A percentile compares a stretch with the other conserved stretches of the same genome.
Conservation (phyloP, 345 rosid species). For the Populus alba region DNA sequence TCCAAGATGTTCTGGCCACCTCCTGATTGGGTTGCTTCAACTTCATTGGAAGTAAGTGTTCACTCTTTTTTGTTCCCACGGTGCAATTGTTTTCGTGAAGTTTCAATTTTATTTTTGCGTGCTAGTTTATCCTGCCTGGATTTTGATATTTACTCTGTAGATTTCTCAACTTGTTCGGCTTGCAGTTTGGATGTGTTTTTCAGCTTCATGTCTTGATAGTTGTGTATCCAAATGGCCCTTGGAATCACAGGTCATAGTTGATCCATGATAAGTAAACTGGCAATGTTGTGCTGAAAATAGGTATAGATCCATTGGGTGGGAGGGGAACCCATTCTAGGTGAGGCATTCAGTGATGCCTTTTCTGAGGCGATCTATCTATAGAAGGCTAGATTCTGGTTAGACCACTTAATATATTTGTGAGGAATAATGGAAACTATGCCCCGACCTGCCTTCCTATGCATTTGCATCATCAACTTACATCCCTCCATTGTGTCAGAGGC, state of each 20-base stretch:
- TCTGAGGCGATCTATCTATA: neutral
- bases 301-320: neutral
- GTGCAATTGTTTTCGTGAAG: neutral
- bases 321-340: neutral
- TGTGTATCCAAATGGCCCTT: neutral
- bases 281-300: neutral
- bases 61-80: neutral
- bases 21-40: constrained; percentile 58
- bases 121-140: neutral
- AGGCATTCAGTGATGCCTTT: neutral
- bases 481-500: neutral
- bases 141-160: neutral
- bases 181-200: neutral
- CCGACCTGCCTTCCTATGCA: neutral
- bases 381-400: neutral
- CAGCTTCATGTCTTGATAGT: neutral
- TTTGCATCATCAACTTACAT: neutral
- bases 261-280: neutral
- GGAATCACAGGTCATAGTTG: neutral
- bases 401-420: neutral
- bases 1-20: constrained; percentile 87
- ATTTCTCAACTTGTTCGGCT: neutral
- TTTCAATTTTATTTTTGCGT: neutral
- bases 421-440: neutral
- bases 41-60: constrained; percentile 47